Evolutionary conservation across 495 filamentous ascomycete species (phyloP).

Genomic region (Aspergillus nanangensis): DNA sequence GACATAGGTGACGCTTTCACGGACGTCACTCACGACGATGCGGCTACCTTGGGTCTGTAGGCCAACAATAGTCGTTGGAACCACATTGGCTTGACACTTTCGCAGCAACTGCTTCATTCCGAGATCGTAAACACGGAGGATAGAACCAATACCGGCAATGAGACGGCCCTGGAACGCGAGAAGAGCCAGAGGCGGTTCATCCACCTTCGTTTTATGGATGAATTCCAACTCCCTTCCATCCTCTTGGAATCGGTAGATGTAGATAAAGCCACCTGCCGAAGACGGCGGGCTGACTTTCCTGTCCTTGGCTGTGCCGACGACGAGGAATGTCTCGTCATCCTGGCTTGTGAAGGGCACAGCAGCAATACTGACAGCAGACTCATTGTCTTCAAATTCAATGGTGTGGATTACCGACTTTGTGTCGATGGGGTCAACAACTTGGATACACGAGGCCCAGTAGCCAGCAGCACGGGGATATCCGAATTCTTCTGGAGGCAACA

Average conservation of each 20-base stretch:
- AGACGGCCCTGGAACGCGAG: constrained; percentile 89
- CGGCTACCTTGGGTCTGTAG: constrained; percentile 89
- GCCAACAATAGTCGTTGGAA: constrained; percentile 76
- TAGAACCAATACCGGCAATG: constrained; percentile 75
- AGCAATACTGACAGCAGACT: constrained; percentile 83
- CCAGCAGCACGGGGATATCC: constrained; percentile 78
- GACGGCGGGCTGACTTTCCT: constrained; percentile 72
- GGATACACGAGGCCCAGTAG: constrained; percentile 94
- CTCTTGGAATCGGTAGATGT: constrained; percentile 87
- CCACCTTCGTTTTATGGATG: constrained; percentile 91
- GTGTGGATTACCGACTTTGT: constrained; percentile 68
- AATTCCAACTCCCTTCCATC: constrained; percentile 85
- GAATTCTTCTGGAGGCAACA: constrained; percentile 78
- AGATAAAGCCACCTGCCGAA: constrained; percentile 75
- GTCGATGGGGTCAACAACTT: constrained; percentile 76
- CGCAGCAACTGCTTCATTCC: constrained; percentile 87
- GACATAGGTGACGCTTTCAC: constrained; percentile 83
- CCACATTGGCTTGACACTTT: constrained; percentile 79
- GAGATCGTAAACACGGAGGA: constrained; percentile 83
- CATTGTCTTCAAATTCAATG: constrained; percentile 82
- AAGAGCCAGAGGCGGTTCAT: constrained; percentile 83
- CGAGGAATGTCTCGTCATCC: constrained; percentile 83
- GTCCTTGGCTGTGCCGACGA: constrained; percentile 91
- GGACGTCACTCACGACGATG: constrained; percentile 86
- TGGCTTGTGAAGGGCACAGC: constrained; percentile 81